Conservation (phyloP, 257 asterid species). For the Nicotiana benthamiana region DNA sequence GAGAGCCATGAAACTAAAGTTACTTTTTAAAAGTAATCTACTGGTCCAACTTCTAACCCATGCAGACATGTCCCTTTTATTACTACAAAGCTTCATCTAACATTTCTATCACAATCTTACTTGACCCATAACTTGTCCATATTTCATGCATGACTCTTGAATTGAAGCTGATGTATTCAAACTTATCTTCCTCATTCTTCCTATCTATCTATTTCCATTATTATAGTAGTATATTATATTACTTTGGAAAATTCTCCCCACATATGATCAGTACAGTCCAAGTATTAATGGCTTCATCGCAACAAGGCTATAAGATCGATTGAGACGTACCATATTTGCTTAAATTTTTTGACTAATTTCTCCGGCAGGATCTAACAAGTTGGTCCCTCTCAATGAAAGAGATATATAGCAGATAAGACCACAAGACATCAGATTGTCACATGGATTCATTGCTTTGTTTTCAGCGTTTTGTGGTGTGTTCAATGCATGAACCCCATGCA, state of each 20-base stretch:
- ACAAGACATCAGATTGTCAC: background rate
- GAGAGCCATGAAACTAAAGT: background rate
- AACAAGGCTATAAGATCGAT: background rate
- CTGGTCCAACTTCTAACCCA: conserved; percentile 24
- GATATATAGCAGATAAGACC: background rate
- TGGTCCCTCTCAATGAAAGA: background rate
- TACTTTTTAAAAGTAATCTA: background rate
- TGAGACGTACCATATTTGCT: background rate
- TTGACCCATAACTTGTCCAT: conserved; percentile 20
- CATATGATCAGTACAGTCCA: no score
- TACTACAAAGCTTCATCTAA: background rate
- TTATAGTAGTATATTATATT: no score
- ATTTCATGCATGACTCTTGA: background rate
- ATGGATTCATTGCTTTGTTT: background rate
- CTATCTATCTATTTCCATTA: no score
- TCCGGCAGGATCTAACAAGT: background rate
- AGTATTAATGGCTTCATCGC: background rate
- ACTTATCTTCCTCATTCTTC: conserved; percentile 7
- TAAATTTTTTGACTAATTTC: background rate
- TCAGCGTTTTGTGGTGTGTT: background rate
- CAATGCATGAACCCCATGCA: conserved; percentile 5
- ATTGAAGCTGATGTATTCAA: background rate
- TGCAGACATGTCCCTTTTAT: conserved; percentile 28
- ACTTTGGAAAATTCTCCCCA: no score
- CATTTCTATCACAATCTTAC: conserved; percentile 8